These are phyloP conservation scores for Plasmodium knowlesi DNA, from an alignment of 169 alveolate genomes.

Conservation along the genomic window DNA sequence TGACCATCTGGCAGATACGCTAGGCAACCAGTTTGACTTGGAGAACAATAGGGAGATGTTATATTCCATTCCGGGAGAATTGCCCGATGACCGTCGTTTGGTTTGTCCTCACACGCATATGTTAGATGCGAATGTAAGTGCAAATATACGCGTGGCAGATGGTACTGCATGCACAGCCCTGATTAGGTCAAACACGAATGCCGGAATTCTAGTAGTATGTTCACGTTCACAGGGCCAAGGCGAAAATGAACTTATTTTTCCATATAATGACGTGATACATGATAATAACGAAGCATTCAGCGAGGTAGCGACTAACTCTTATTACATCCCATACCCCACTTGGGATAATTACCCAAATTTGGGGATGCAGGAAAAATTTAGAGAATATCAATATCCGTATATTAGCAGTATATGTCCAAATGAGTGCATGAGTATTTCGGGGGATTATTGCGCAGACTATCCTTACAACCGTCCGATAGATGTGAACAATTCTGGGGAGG, in stretches of 20 bases:
- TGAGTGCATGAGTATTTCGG: neutral
- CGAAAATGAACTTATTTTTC: neutral
- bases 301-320: neutral
- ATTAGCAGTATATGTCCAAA: neutral
- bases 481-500: neutral
- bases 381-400: neutral
- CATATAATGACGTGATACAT: neutral
- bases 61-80: neutral
- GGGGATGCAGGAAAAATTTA: neutral
- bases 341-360: neutral
- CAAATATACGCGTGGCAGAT: neutral
- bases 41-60: neutral
- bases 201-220: neutral
- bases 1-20: neutral
- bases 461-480: neutral
- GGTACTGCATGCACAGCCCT: neutral
- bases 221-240: neutral
- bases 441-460: neutral
- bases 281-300: neutral
- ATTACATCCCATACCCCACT: neutral
- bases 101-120: neutral
- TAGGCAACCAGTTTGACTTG: neutral
- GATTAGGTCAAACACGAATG: neutral
- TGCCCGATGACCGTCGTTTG: neutral
- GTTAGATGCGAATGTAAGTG: neutral